phyloP scores from a whole-genome alignment of 768 basidiomycete genomes.

The Strobilomyces echinocephalus region DNA sequence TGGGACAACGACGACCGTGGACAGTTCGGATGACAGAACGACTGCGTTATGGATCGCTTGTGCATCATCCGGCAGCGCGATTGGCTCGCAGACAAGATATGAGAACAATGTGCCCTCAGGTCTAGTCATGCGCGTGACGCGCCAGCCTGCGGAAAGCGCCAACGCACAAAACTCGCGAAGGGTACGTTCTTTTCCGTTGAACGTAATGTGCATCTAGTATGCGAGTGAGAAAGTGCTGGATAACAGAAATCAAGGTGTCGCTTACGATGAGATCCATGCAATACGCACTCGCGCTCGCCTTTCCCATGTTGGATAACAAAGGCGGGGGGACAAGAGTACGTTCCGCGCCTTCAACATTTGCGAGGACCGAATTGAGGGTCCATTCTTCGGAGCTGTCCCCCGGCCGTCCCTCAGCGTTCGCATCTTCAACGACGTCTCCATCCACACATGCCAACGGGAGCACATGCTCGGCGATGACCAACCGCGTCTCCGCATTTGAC shows the following conservation, averaged over 20 bases:
- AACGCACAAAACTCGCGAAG: conserved; percentile 57
- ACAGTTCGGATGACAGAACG: conserved; percentile 14
- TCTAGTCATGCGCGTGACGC: conserved; percentile 49
- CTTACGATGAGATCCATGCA: conserved; percentile 67
- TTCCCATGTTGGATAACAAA: conserved; percentile 69
- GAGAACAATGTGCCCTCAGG: conserved; percentile 65
- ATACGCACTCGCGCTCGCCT: conserved; percentile 61
- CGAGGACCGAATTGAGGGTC: conserved; percentile 29
- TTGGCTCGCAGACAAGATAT: conserved; percentile 64
- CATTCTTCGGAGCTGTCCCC: conserved; percentile 17
- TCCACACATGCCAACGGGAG: conserved; percentile 68
- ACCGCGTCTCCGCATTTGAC: conserved; percentile 41
- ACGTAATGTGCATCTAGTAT: conserved; percentile 60
- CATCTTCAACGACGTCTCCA: conserved; percentile 19
- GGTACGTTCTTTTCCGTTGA: conserved; percentile 69
- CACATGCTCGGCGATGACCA: conserved; percentile 70
- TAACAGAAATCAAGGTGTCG: background rate
- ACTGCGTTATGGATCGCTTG: conserved; percentile 21
- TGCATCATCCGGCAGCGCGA: conserved; percentile 41
- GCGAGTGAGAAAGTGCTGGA: conserved; percentile 1
- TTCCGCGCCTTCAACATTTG: conserved; percentile 48
- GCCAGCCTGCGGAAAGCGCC: conserved; percentile 57
- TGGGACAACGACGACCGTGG: conserved; percentile 10
- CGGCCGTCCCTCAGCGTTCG: conserved; percentile 4
- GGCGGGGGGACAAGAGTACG: conserved; percentile 53